Conservation (phyloP, 306 rosid species). For the Prunus padus region DNA sequence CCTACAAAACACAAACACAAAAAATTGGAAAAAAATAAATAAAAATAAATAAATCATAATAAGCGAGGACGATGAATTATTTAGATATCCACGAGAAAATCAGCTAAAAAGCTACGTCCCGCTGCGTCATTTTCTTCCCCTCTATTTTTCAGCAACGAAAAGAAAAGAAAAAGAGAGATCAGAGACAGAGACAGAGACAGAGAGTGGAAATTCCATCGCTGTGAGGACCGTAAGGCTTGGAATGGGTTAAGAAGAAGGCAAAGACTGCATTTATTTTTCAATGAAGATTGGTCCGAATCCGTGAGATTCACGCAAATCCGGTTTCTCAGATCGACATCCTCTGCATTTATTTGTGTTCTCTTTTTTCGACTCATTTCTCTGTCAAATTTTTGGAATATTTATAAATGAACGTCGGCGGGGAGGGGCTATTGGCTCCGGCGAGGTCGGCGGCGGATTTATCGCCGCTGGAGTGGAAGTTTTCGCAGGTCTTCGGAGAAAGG, state of each 20-base stretch:
- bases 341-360: conserved; percentile 33
- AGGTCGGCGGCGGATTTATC: conserved; percentile 11
- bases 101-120: conserved; percentile 28
- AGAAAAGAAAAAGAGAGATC: not conserved
- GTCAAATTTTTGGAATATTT: not conserved
- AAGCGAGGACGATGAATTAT: not conserved
- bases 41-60: not conserved
- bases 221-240: conserved; percentile 5
- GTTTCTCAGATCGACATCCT: conserved; percentile 40
- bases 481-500: conserved; percentile 64
- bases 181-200: conserved; percentile 3
- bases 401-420: conserved; percentile 36
- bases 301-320: conserved; percentile 25
- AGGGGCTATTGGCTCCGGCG: conserved; percentile 23
- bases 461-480: conserved; percentile 56
- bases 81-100: conserved; percentile 17
- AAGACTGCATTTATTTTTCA: conserved; percentile 28
- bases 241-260: conserved; percentile 30
- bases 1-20: not conserved
- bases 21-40: not conserved
- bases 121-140: conserved; percentile 34
- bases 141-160: conserved; percentile 17
- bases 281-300: conserved; percentile 17
- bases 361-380: not conserved
- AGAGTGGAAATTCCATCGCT: conserved; percentile 19